Evolutionary conservation across 257 asterid genomes (phyloP).

Genomic region (Plantago elongata): DNA sequence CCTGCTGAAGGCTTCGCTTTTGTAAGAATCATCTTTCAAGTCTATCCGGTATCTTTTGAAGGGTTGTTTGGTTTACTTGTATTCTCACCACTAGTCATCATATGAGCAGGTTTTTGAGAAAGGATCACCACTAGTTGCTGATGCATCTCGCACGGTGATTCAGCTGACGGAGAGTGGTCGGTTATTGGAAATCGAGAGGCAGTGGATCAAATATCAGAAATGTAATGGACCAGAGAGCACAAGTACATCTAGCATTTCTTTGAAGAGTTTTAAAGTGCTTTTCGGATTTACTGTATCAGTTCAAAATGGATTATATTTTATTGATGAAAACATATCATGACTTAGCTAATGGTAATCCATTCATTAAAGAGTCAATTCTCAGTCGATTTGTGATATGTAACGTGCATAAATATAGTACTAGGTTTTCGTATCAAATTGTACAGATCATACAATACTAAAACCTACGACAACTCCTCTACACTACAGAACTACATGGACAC

Average conservation of each 20-base stretch:
- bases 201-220: constrained; percentile 10
- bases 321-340: no score
- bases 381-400: no score
- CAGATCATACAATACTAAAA: no score
- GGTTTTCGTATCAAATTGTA: no score
- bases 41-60: no score
- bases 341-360: no score
- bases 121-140: constrained; percentile 33
- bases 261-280: constrained; percentile 23
- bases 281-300: constrained; percentile 30
- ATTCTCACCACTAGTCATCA: constrained; percentile 34
- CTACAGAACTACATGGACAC: no score
- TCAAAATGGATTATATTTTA: no score
- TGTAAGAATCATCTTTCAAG: background rate
- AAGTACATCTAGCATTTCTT: background rate
- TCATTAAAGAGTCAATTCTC: no score
- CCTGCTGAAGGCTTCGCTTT: constrained; percentile 26
- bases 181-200: constrained; percentile 9
- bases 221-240: background rate
- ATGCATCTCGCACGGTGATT: background rate
- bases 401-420: no score
- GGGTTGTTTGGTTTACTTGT: no score
- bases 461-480: no score
- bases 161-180: constrained; percentile 19
- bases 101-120: constrained; percentile 25